These are phyloP conservation scores for Lunasporangiospora selenospora DNA, from an alignment of 192 early-diverging fungal species.

Conservation along the genomic window DNA sequence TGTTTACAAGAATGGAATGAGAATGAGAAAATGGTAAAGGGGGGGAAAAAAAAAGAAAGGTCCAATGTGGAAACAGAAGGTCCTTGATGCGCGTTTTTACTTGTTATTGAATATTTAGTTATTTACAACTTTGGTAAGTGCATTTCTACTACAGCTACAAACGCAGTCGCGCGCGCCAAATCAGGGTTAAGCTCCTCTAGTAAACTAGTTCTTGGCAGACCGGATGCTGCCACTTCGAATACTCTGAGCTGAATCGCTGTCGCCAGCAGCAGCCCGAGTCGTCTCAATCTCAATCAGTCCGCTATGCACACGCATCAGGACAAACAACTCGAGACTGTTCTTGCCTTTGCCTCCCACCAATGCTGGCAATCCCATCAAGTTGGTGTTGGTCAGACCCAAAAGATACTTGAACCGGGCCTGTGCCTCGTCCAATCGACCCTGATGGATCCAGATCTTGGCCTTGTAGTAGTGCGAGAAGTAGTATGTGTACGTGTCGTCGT, in stretches of 20 bases:
- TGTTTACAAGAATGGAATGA: neutral
- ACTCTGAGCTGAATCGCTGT: neutral
- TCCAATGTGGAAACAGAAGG: too few species aligned
- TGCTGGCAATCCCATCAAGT: constrained; percentile 46
- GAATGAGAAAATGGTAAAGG: neutral
- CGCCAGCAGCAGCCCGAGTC: constrained; percentile 11
- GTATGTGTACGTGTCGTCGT: constrained; percentile 69
- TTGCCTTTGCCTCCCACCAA: constrained; percentile 63
- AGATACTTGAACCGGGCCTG: constrained; percentile 56
- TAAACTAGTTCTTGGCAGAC: constrained; percentile 9
- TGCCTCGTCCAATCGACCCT: constrained; percentile 49
- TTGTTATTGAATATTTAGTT: too few species aligned
- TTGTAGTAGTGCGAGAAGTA: constrained; percentile 64
- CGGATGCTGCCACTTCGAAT: constrained; percentile 21
- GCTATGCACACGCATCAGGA: constrained; percentile 68
- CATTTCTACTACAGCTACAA: too few species aligned
- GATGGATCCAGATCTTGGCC: constrained; percentile 59
- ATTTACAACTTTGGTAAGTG: too few species aligned
- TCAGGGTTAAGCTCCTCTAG: too few species aligned
- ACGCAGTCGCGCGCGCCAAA: too few species aligned
- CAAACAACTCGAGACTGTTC: constrained; percentile 70
- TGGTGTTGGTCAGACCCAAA: constrained; percentile 48
- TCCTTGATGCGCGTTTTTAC: too few species aligned
- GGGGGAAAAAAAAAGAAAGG: neutral
- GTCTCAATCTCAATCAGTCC: constrained; percentile 48